phyloP scores from a whole-genome alignment of 164 flowering plant species.

The Vitis rotundifolia region DNA sequence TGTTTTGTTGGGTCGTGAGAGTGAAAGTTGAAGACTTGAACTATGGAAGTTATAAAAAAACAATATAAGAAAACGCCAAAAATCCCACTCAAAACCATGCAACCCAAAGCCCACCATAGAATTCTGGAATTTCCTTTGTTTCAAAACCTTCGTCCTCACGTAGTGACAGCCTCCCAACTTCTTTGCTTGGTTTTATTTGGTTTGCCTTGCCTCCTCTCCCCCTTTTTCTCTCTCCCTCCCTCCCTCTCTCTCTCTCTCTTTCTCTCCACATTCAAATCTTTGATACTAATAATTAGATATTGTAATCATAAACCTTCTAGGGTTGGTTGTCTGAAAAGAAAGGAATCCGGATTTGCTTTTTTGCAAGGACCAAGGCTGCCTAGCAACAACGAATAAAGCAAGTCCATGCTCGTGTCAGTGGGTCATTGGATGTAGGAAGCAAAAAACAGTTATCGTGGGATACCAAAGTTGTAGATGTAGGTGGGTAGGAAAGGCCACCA shows the following conservation, averaged over 20 bases:
- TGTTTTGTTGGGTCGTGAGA: neutral
- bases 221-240: neutral
- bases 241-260: neutral
- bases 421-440: neutral
- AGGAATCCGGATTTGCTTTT: slow-evolving; percentile 22
- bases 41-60: neutral
- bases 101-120: slow-evolving; percentile 12
- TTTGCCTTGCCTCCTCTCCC: neutral
- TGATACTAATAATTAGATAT: slow-evolving; percentile 5
- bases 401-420: neutral
- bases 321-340: slow-evolving; percentile 5
- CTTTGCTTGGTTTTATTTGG: neutral
- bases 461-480: neutral
- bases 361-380: slow-evolving; percentile 24
- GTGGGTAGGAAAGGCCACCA: neutral
- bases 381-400: slow-evolving; percentile 22
- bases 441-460: slow-evolving; percentile 5
- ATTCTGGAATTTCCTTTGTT: neutral
- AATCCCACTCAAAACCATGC: slow-evolving; percentile 27
- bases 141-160: neutral
- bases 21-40: neutral
- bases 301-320: neutral
- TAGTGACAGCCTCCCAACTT: neutral
- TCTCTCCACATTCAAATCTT: neutral
- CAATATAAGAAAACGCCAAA: slow-evolving; percentile 24